Conservation (phyloP, 768 basidiomycete species). For the Mycena kentingensis region DNA sequence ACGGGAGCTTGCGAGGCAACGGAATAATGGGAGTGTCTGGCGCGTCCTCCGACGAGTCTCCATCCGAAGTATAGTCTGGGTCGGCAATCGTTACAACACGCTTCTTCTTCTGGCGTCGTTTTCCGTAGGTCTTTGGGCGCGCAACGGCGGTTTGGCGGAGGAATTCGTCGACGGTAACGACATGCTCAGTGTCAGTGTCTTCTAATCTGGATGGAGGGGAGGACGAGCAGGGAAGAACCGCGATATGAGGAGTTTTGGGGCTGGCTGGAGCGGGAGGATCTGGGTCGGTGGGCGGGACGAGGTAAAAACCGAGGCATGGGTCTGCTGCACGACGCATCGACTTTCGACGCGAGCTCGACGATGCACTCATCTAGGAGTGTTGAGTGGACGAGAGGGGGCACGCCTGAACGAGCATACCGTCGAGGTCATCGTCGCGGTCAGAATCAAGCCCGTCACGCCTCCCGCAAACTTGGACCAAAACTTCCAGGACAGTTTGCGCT, state of each 20-base stretch:
- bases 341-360: too few relatives aligned
- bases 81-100: background rate
- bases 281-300: too few relatives aligned
- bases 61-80: background rate
- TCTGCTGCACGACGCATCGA: conserved; percentile 16
- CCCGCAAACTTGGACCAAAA: too few relatives aligned
- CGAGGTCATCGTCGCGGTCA: too few relatives aligned
- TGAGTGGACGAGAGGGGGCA: too few relatives aligned
- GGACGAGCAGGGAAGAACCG: background rate
- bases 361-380: too few relatives aligned
- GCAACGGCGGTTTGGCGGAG: conserved; percentile 8
- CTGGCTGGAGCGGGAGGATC: background rate
- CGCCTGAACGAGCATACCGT: too few relatives aligned
- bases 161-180: conserved; percentile 15
- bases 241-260: background rate
- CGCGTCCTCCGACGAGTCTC: background rate
- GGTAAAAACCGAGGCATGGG: conserved; percentile 20
- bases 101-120: background rate
- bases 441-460: too few relatives aligned
- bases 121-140: conserved; percentile 8
- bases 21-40: background rate
- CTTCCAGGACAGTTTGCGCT: too few relatives aligned
- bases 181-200: background rate
- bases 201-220: background rate
- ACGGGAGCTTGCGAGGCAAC: background rate